Conservation (phyloP, 2,329 filamentous ascomycete species). For the Ramularia endophylla region DNA sequence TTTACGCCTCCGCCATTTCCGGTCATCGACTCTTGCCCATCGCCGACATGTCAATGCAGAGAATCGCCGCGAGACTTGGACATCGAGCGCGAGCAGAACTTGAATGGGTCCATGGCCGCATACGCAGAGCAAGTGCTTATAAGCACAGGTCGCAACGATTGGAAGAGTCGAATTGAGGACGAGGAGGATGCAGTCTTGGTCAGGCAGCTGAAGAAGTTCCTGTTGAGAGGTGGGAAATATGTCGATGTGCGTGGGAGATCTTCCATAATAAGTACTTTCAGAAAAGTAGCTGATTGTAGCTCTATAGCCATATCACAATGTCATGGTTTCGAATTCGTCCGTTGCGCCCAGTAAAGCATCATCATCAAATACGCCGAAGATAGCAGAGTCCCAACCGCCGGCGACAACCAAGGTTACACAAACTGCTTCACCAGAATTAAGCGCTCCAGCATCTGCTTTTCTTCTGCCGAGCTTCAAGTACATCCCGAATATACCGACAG, state of each 20-base stretch:
- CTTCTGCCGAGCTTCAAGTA: conserved; percentile 81
- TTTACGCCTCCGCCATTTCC: conserved; percentile 36
- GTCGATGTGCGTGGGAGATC: conserved; percentile 44
- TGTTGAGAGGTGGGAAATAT: conserved; percentile 38
- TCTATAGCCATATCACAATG: conserved; percentile 71
- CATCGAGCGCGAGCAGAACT: conserved; percentile 63
- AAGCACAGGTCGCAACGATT: conserved; percentile 73
- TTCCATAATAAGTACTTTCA: conserved; percentile 1
- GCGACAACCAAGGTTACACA: too few species aligned
- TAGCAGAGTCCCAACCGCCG: too few species aligned
- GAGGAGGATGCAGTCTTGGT: conserved; percentile 59
- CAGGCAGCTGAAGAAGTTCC: conserved; percentile 59
- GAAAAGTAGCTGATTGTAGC: conserved; percentile 16
- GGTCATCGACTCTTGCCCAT: conserved; percentile 57
- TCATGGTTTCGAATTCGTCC: conserved; percentile 71
- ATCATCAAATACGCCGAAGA: too few species aligned
- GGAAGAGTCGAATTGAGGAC: conserved; percentile 78
- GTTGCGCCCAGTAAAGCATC: conserved; percentile 49
- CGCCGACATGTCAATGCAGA: conserved; percentile 71
- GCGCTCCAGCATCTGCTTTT: conserved; percentile 55
- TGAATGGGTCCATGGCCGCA: conserved; percentile 70
- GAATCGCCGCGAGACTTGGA: conserved; percentile 59
- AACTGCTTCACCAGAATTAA: conserved; percentile 6
- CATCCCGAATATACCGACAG: conserved; percentile 62
- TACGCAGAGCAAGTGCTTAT: conserved; percentile 81